Conservation (phyloP, 805 yeast genomes). For the Zygosaccharomyces bisporus region DNA sequence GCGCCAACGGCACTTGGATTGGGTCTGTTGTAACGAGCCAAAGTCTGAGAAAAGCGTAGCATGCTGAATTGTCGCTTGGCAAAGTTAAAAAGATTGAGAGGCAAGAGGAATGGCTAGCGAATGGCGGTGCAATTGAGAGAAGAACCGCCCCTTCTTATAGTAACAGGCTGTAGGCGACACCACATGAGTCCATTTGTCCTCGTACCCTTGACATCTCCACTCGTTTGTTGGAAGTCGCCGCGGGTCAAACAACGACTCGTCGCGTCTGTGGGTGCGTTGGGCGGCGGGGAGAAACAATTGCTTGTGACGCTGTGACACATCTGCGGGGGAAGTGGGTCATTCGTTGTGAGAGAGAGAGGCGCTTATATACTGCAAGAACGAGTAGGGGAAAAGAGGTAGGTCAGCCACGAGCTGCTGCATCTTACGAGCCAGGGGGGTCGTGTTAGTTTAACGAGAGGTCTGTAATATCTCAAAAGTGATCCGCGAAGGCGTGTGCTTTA, state of each 20-base stretch:
- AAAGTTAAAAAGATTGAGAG: neutral
- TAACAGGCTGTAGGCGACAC: neutral
- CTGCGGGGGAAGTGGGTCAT: neutral
- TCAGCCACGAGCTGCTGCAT: neutral
- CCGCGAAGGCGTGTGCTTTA: neutral
- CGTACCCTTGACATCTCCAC: neutral
- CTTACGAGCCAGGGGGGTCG: neutral
- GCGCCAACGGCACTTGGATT: slow-evolving; percentile 10
- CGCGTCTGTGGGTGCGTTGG: neutral
- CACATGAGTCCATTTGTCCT: neutral
- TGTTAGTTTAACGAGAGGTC: neutral
- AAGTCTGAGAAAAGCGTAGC: slow-evolving; percentile 2
- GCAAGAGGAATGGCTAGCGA: neutral
- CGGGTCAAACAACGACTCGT: neutral
- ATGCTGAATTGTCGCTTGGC: neutral
- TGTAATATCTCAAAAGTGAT: neutral
- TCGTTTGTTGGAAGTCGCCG: neutral
- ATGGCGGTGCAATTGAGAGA: neutral
- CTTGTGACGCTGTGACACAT: neutral
- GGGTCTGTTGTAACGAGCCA: slow-evolving; percentile 43
- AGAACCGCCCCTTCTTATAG: neutral
- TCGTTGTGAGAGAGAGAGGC: neutral
- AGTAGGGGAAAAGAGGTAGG: neutral
- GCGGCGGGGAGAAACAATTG: neutral
- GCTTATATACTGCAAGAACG: neutral